Base-by-base conservation (phyloP, 345 rosid species). In the Pugionium cornutum region DNA sequence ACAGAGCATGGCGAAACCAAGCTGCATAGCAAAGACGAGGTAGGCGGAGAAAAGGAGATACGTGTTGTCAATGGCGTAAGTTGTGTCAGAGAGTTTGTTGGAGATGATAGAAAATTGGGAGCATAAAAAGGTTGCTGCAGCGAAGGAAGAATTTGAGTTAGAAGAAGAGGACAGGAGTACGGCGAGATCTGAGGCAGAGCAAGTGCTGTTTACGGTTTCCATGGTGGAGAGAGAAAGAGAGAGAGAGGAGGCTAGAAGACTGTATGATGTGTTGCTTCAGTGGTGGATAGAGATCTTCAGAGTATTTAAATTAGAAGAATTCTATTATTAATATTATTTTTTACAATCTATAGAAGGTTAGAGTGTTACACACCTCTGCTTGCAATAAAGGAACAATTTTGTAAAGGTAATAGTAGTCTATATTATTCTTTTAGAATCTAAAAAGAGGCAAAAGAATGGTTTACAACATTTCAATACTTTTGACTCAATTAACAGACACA, bases 1-100 rank as follows among this genome's bases (percentile, higher is more conserved):
- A 27, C 96, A 84, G 18, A 88, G 86, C 96, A 88, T 88, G 66
- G 96, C 96, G 29, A 89, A 89, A 57, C 92, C 96, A 0, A 89
- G 79, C 59, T 89, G 92, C 96, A 89, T 86, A 68, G 89, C 76
- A 64, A 89, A 89, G 49, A 83, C 96, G 2, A 89, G 82, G 79
- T 88, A 88, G 68, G 96, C 82, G 3, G 89, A 86, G 80, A 88
- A 88, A 70, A 88, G 89, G 69, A 88, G 92, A 71, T 80, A 88
- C 41, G 88, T 88, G 78, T 43, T 83, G 82, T 89, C 78, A 2
- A 89, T 63, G 64, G 96, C 89, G 33, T 44, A 70, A 35, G 75
- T 62, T 9, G 85, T 44, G 79, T 83, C 87, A 4, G 75, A 48
- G 78, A 83, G 76, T 46, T 56, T 67, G 63, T 57, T 6, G 30